Conservation (phyloP, 768 basidiomycete species). For the Macrolepiota albuminosa region DNA sequence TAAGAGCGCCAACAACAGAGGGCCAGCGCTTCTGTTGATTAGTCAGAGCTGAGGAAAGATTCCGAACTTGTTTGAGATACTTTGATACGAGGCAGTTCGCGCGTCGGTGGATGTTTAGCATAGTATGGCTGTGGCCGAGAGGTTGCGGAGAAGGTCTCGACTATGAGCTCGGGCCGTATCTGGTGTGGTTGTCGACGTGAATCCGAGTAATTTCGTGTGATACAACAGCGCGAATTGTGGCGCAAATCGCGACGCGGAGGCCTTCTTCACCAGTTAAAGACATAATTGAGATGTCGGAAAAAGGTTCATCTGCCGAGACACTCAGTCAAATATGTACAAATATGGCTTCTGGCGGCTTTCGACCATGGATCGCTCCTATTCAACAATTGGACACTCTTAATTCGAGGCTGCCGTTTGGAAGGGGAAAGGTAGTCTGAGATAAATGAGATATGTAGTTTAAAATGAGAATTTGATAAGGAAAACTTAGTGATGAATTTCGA, state of each 20-base stretch:
- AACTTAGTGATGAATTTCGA: neutral
- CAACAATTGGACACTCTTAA: no score
- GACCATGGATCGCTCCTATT: no score
- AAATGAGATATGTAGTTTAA: no score
- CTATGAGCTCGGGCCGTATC: slow-evolving; percentile 12
- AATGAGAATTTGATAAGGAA: neutral
- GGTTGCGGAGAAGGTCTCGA: slow-evolving; percentile 24
- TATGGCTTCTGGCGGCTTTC: no score
- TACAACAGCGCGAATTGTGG: neutral
- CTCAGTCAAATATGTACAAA: no score
- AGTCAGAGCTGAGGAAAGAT: neutral
- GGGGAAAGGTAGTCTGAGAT: no score
- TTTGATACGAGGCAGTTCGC: slow-evolving; percentile 34
- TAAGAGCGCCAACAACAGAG: slow-evolving; percentile 40
- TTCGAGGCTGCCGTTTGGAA: no score
- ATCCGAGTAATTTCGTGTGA: slow-evolving; percentile 13
- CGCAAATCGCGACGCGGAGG: slow-evolving; percentile 4
- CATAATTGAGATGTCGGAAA: slow-evolving; percentile 1
- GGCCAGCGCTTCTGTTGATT: slow-evolving; percentile 52
- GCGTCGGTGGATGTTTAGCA: slow-evolving; percentile 21
- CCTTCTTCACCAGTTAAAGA: neutral
- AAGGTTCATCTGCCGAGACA: neutral
- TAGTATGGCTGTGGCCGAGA: slow-evolving; percentile 36
- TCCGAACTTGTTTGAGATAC: slow-evolving; percentile 13
- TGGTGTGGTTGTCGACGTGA: slow-evolving; percentile 17